These are phyloP conservation scores for Boletus tylopilopsis DNA, from an alignment of 768 basidiomycete genomes.

Conservation along the genomic window DNA sequence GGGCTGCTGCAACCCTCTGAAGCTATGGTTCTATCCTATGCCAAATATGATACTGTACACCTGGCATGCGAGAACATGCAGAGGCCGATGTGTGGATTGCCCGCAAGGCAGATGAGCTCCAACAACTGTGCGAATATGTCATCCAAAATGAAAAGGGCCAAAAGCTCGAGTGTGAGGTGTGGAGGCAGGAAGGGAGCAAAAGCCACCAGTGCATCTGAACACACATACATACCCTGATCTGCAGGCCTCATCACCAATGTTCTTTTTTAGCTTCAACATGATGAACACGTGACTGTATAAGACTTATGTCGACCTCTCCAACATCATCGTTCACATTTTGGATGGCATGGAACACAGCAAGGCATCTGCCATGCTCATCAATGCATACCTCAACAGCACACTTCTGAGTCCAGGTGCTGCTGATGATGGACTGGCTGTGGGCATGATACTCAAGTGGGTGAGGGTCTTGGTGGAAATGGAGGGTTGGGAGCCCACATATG, in stretches of 20 bases:
- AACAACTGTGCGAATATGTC: slow-evolving; percentile 57
- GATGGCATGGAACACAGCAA: slow-evolving; percentile 69
- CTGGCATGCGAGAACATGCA: slow-evolving; percentile 87
- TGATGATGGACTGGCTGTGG: slow-evolving; percentile 85
- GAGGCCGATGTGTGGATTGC: slow-evolving; percentile 81
- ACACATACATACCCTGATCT: too few species aligned
- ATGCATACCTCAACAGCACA: slow-evolving; percentile 87
- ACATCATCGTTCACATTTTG: slow-evolving; percentile 85
- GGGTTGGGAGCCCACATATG: slow-evolving; percentile 67
- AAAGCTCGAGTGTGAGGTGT: slow-evolving; percentile 86
- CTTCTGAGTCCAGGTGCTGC: slow-evolving; percentile 86
- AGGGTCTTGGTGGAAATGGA: slow-evolving; percentile 67
- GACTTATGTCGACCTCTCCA: slow-evolving; percentile 79
- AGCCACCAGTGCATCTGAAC: slow-evolving; percentile 87
- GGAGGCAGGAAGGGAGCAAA: slow-evolving; percentile 86
- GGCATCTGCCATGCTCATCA: slow-evolving; percentile 81
- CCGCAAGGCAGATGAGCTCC: slow-evolving; percentile 57
- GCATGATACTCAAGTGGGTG: slow-evolving; percentile 88
- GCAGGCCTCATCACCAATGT: too few species aligned
- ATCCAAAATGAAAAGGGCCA: slow-evolving; percentile 39
- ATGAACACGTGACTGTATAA: slow-evolving; percentile 82
- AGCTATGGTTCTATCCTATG: slow-evolving; percentile 56
- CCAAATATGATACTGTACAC: slow-evolving; percentile 77
- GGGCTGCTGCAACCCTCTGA: slow-evolving; percentile 70
- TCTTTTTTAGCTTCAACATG: slow-evolving; percentile 98